Conservation (phyloP, 2,329 filamentous ascomycete genomes). For the Colletotrichum paranaense region DNA sequence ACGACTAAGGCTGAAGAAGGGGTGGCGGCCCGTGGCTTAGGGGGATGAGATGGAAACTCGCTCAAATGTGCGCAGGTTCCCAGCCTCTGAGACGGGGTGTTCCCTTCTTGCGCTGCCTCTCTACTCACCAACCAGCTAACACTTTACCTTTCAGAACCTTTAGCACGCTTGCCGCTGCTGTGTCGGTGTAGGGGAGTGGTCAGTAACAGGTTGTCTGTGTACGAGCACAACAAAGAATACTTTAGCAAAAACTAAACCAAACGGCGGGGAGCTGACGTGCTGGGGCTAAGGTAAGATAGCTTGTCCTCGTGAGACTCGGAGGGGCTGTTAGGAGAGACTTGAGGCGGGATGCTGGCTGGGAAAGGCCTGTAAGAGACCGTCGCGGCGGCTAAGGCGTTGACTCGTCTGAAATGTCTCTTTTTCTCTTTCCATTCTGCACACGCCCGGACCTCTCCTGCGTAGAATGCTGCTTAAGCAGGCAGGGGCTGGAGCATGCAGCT, state of each 20-base stretch:
- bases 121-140: not conserved
- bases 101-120: conserved; percentile 19
- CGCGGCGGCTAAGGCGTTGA: conserved; percentile 22
- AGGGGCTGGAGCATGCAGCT: not conserved
- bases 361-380: conserved; percentile 4
- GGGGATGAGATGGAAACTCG: conserved; percentile 44
- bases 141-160: too few species aligned
- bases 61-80: conserved; percentile 53
- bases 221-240: not conserved
- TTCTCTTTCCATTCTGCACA: not conserved
- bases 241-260: not conserved
- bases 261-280: not conserved
- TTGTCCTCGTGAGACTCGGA: not conserved
- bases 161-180: not conserved
- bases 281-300: not conserved
- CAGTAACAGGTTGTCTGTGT: not conserved
- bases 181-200: conserved; percentile 29
- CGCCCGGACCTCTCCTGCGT: not conserved
- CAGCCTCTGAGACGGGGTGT: conserved; percentile 27
- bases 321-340: not conserved
- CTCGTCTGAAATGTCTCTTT: conserved; percentile 21
- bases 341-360: not conserved
- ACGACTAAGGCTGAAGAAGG: not conserved
- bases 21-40: conserved; percentile 32
- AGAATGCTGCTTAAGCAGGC: too few species aligned